phyloP scores from a whole-genome alignment of 148 eudicot species.

The Diospyros kaki region DNA sequence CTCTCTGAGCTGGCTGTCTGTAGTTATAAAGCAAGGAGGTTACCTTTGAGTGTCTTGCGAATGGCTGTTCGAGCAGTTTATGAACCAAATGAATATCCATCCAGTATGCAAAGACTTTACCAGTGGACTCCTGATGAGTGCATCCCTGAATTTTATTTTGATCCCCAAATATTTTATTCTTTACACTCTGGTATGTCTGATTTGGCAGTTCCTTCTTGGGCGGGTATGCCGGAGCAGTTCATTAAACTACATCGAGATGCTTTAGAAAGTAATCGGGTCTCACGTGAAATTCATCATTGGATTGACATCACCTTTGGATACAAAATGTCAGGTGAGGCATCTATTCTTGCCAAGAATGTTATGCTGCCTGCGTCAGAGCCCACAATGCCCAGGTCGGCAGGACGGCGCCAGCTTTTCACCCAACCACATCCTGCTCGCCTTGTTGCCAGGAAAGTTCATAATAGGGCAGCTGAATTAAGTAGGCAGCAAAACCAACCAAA shows the following conservation, averaged over 20 bases:
- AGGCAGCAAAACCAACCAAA: conserved; percentile 3
- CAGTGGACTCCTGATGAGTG: conserved; percentile 99
- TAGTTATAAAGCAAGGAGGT: conserved; percentile 97
- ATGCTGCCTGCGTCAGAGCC: conserved; percentile 78
- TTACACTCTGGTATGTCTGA: conserved; percentile 82
- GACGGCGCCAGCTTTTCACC: conserved; percentile 86
- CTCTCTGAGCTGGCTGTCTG: conserved; percentile 98
- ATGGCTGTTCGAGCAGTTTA: conserved; percentile 94
- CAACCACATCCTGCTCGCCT: conserved; percentile 83
- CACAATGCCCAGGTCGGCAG: conserved; percentile 55
- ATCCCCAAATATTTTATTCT: conserved; percentile 70
- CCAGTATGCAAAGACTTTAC: conserved; percentile 88
- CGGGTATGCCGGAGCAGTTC: conserved; percentile 71
- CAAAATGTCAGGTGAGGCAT: conserved; percentile 91
- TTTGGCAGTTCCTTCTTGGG: conserved; percentile 90
- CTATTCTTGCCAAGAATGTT: conserved; percentile 86
- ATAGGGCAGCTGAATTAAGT: conserved; percentile 10
- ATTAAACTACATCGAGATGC: conserved; percentile 77
- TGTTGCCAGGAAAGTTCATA: conserved; percentile 18
- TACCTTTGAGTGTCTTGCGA: conserved; percentile 81
- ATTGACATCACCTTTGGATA: conserved; percentile 95
- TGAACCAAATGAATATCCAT: conserved; percentile 98
- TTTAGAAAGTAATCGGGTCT: conserved; percentile 74
- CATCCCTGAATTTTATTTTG: conserved; percentile 95
- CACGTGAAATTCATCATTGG: conserved; percentile 84